Evolutionary conservation across 2,329 filamentous ascomycete species (phyloP), one percentile per base, ranked within the genome.

Genomic region (Claviceps cyperi): DNA sequence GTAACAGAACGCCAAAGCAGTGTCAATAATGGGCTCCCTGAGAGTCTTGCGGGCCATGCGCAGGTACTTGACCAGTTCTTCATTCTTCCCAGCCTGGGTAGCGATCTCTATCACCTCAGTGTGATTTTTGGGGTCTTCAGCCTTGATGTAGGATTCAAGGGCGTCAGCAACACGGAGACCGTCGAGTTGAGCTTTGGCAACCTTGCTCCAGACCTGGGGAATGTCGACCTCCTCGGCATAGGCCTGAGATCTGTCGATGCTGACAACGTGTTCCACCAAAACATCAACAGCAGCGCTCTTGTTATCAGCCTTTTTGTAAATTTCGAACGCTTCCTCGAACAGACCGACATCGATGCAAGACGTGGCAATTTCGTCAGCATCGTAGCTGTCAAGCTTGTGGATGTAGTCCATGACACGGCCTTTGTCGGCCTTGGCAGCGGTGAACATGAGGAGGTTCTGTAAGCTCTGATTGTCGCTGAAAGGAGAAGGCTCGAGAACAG

Each of bases 401-500:
- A 98, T 92, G 70, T 98, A 98, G 64, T 91, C 86, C 81, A 95
- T 94, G 51, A 98, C 82, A 59, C 89, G 86, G 48, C 83, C 79
- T 73, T 96, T 95, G 67, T 98, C 94, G 13, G 92, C 90, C 73
- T 96, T 96, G 59, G 89, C 89, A 43, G 94, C 92, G 24, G 92
- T 98, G 61, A 97, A 83, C 75, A 98, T 87, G 54, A 98, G 80
- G 53, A 98, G 71, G 68, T 98, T 98, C 69, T 98, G 94, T 51
- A 98, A 75, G 65, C 87, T 96, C 62, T 88, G 80, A 68, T 98
- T 98, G 70, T 98, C 94, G 60, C 88, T 96, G 75, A 98, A 98
- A 5, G 87, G 87, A 4, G 91, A 94, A n/a, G 92, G 94, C 74
- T 98, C 92, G n/a, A 98, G 74, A 35, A 98, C 91, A 58, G 98